Percentiles rank a stretch among this genome's conserved stretches.
These are phyloP conservation scores for Vigna hirtella DNA, from an alignment of 306 rosid species.

Conservation along the genomic window DNA sequence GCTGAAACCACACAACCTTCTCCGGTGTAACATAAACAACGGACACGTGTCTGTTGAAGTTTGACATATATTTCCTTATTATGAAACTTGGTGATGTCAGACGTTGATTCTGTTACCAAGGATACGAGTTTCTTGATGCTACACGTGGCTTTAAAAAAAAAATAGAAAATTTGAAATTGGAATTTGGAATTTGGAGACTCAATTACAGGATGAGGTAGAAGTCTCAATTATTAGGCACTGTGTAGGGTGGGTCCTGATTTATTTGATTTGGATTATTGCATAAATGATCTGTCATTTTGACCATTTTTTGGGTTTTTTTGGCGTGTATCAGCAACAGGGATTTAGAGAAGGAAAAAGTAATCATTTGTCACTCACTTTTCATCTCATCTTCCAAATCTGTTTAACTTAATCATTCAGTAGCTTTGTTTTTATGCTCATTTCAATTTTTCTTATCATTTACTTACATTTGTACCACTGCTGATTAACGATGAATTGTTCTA, in stretches of 20 bases:
- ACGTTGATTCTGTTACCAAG: not conserved
- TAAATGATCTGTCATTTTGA: not conserved
- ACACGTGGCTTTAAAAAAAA: not conserved
- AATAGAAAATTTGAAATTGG: too few relatives aligned
- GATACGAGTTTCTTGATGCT: not conserved
- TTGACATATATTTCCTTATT: not conserved
- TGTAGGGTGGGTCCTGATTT: constrained; percentile 7
- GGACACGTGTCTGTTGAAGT: not conserved
- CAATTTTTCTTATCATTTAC: too few relatives aligned
- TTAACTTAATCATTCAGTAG: too few relatives aligned
- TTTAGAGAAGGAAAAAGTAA: not conserved
- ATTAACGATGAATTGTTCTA: too few relatives aligned
- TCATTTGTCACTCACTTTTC: constrained; percentile 1
- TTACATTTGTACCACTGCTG: too few relatives aligned
- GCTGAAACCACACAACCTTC: constrained; percentile 19
- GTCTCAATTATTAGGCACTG: constrained; percentile 6
- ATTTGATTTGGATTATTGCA: constrained; percentile 27
- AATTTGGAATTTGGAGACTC: too few relatives aligned
- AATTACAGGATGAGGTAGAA: not conserved
- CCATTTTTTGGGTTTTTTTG: not conserved
- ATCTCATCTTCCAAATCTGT: not conserved
- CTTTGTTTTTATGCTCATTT: too few relatives aligned
- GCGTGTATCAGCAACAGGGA: not conserved
- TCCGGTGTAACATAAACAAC: not conserved
- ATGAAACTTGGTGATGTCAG: constrained; percentile 1